A percentile compares a stretch with the other conserved stretches of the same genome.
Conservation (phyloP, 257 asterid genomes). For the Solanum okadae region DNA sequence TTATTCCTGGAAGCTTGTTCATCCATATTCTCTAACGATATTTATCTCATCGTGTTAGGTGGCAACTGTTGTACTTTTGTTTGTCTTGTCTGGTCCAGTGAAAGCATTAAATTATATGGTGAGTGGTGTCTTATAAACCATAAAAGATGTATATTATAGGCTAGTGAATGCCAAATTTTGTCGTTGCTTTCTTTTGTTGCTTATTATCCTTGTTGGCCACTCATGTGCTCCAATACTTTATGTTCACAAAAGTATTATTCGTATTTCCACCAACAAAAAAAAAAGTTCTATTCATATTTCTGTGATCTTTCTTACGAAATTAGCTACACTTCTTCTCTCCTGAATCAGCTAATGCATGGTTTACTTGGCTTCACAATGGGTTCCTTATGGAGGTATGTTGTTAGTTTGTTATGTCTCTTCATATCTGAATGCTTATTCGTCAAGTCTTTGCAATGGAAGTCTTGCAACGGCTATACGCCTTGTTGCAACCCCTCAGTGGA, state of each 20-base stretch:
- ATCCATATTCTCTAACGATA: neutral
- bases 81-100: slow-evolving; percentile 91
- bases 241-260: neutral
- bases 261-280: neutral
- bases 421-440: neutral
- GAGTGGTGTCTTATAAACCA: slow-evolving; percentile 9
- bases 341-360: slow-evolving; percentile 76
- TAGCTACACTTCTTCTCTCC: neutral
- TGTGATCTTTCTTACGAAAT: neutral
- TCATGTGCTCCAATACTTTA: neutral
- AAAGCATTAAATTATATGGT: slow-evolving; percentile 88
- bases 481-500: neutral
- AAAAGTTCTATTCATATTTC: neutral
- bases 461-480: neutral
- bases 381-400: slow-evolving; percentile 75
- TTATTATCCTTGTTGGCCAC: neutral
- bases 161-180: neutral
- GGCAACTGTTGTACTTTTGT: slow-evolving; percentile 71
- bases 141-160: neutral
- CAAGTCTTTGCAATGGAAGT: neutral
- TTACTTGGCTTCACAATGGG: slow-evolving; percentile 89
- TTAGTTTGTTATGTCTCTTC: neutral
- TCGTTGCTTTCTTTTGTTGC: neutral
- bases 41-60: slow-evolving; percentile 37
- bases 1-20: neutral